A percentile compares a stretch with the other conserved stretches of the same genome.
Conservation (phyloP, 495 filamentous ascomycete genomes). For the Aspergillus heteromorphus region DNA sequence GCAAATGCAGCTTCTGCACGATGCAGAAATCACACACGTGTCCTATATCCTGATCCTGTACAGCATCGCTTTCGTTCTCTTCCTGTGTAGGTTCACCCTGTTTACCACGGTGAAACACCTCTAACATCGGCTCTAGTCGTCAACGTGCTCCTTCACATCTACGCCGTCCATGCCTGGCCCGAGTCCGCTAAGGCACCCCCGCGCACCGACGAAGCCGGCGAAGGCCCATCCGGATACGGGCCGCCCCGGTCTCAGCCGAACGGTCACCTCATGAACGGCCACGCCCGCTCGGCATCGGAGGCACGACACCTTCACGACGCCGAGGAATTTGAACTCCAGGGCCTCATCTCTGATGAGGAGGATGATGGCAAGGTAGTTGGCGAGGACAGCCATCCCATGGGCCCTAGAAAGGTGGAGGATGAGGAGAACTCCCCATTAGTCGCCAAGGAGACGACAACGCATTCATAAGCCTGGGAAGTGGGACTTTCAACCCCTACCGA, state of each 20-base stretch:
- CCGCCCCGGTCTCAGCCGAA: background rate
- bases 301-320: conserved; percentile 60
- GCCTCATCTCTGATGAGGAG: conserved; percentile 78
- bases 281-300: conserved; percentile 42
- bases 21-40: conserved; percentile 75
- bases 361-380: conserved; percentile 25
- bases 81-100: conserved; percentile 59
- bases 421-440: conserved; percentile 31
- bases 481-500: background rate
- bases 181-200: conserved; percentile 29
- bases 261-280: conserved; percentile 48
- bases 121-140: conserved; percentile 44
- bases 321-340: conserved; percentile 86
- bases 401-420: conserved; percentile 28
- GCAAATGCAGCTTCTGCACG: conserved; percentile 73
- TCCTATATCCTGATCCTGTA: conserved; percentile 88
- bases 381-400: conserved; percentile 9
- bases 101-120: background rate
- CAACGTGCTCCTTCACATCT: conserved; percentile 77
- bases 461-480: background rate
- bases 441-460: conserved; percentile 20
- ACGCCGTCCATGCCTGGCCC: conserved; percentile 59
- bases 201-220: conserved; percentile 7
- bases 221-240: conserved; percentile 10
- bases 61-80: conserved; percentile 83